Evolutionary conservation across 768 basidiomycete species (phyloP), one percentile per base, ranked within the genome.

Genomic region (Boletus pseudo-olivaceus): DNA sequence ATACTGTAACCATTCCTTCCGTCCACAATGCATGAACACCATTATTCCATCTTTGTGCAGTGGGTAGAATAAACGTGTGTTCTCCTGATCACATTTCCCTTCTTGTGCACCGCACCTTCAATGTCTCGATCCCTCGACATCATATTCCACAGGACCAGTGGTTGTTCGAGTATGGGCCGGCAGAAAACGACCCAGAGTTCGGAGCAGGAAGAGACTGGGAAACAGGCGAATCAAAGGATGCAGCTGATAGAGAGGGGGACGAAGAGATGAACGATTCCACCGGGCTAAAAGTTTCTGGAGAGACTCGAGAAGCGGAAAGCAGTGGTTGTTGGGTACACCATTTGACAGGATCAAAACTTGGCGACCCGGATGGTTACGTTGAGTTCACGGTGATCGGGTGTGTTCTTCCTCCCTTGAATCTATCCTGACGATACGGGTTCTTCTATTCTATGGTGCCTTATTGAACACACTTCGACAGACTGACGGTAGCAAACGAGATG

Each of bases 401-500:
- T 12, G 56, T 66, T 32, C 37, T 27, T 40, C 20, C 15, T 30
- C 3, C 15, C 15, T 37, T 17, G 42, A n/a, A 14, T 33, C 48
- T 34, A 29, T 20, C 19, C 26, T 33, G 17, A 40, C 17, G 29
- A 29, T 30, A 10, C 12, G n/a, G 27, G 14, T 26, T 29, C 33
- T 53, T 40, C n/a, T 38, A 8, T 33, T 45, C 17, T 34, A 33
- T 33, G 33, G 7, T n/a, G 32, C 30, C 20, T 51, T 50, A 23
- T 44, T 60, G 33, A 67, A 40, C 29, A 20, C 11, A 7, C 47
- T 55, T 42, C 20, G 37, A 54, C 64, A 97, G 94, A 26, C 68
- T 94, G 54, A 93, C 87, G 14, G 82, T 94, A 33, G 92, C 93
- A 32, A 95, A 97, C 64, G 88, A 95, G 66, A 95, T 96, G 92